Evolutionary conservation across 257 asterid genomes (phyloP).

Genomic region (Anisodus acutangulus): DNA sequence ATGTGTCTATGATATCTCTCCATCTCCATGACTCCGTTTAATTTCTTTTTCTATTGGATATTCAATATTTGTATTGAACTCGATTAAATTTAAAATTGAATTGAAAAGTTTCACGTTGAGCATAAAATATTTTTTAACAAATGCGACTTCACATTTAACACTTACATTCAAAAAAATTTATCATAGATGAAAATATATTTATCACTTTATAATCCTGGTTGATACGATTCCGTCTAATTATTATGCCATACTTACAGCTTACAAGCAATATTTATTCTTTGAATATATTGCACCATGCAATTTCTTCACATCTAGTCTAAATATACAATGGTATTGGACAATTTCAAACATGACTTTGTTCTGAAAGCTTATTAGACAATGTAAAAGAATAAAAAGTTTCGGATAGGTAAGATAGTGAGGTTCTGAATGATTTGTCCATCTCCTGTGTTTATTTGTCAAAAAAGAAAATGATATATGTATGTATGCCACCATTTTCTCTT

Average conservation of each 20-base stretch:
- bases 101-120: too few species aligned
- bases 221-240: too few species aligned
- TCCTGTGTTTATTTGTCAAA: not conserved
- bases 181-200: too few species aligned
- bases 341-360: slow-evolving; percentile 9
- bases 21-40: not conserved
- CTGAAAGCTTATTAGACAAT: not conserved
- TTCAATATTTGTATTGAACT: too few species aligned
- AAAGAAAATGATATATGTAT: not conserved
- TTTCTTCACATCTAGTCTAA: not conserved
- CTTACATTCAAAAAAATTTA: too few species aligned
- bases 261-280: not conserved
- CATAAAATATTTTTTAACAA: too few species aligned
- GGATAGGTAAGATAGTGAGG: slow-evolving; percentile 6
- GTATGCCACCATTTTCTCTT: not conserved
- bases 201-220: too few species aligned
- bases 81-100: too few species aligned
- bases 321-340: slow-evolving; percentile 5
- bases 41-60: too few species aligned
- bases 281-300: not conserved
- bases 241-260: too few species aligned
- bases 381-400: not conserved
- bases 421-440: not conserved
- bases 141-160: too few species aligned
- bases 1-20: not conserved